Conservation (phyloP, 1,284 basidiomycete genomes). For the Ustilago tritici region DNA sequence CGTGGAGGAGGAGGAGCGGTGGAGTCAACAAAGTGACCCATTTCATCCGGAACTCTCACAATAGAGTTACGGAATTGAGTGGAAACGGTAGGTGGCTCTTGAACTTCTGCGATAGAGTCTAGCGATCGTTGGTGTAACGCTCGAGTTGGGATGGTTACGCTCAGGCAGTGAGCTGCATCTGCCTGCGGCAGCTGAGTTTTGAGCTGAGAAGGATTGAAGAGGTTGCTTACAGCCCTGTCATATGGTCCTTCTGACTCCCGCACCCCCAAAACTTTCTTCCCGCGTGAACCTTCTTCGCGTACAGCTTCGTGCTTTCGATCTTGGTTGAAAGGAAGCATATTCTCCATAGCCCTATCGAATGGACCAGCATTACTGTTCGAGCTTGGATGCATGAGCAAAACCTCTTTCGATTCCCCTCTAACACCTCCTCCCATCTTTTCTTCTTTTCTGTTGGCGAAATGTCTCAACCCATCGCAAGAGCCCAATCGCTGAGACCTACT, state of each 20-base stretch:
- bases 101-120: constrained; percentile 39
- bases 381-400: constrained; percentile 1
- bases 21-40: neutral
- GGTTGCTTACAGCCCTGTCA: neutral
- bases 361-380: constrained; percentile 2
- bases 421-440: neutral
- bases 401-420: constrained; percentile 9
- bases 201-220: neutral
- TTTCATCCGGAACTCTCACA: neutral
- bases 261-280: neutral
- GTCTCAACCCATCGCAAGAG: constrained; percentile 16
- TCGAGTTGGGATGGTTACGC: neutral
- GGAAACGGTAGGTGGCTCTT: constrained; percentile 13
- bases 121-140: constrained; percentile 18
- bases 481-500: constrained; percentile 12
- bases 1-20: neutral
- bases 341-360: constrained; percentile 22
- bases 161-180: neutral
- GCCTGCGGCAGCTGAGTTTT: neutral
- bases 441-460: neutral
- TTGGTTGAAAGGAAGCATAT: constrained; percentile 9
- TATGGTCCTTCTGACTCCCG: neutral
- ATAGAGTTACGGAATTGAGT: neutral
- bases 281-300: neutral
- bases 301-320: neutral